Base-by-base conservation (phyloP, 2,329 filamentous ascomycete genomes). In the Aphanocladium album region DNA sequence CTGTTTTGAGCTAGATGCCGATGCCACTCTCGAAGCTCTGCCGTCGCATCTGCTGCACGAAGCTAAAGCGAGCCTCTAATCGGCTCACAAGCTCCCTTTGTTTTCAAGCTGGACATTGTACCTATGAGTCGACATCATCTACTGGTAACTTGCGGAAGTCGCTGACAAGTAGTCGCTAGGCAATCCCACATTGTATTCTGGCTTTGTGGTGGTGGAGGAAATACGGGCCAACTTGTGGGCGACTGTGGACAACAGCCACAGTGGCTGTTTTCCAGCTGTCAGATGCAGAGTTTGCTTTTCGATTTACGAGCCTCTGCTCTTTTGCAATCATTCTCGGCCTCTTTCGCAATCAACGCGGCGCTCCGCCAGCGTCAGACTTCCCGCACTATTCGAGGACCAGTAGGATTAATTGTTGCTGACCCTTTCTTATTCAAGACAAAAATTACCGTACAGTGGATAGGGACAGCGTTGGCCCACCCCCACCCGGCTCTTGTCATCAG, bases 401-500 rank as follows among this genome's bases (percentile, higher is more conserved):
- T 39, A 33, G 25, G 27, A 19, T 7, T 19, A n/a, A 35, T 16
- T 39, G 14, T 49, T 39, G 45, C 55, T 57, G 55, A 57, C 55
- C 33, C 30, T 49, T 57, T 17, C 6, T 9, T 21, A 30, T n/a
- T 45, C 7, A 39, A 53, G 19, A 46, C 5, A 46, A 55, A 55
- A 55, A 45, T 19, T 33, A 55, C 25, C 25, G 39, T 25, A 30
- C n/a, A 21, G 27, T 55, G 39, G 52, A 55, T 25, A 14, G 19
- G 9, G 16, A 46, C n/a, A 57, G 30, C 43, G n/a, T 58, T 58
- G 55, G 55, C 46, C 55, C 55, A 58, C 55, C 55, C 55, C 55
- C 55, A 58, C 35, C 33, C 46, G 46, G 55, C 55, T 43, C 46
- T 58, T 58, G 45, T 21, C 45, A 30, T 35, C 21, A 41, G 27